phyloP scores from a whole-genome alignment of 306 rosid genomes.

The Inga laurina region DNA sequence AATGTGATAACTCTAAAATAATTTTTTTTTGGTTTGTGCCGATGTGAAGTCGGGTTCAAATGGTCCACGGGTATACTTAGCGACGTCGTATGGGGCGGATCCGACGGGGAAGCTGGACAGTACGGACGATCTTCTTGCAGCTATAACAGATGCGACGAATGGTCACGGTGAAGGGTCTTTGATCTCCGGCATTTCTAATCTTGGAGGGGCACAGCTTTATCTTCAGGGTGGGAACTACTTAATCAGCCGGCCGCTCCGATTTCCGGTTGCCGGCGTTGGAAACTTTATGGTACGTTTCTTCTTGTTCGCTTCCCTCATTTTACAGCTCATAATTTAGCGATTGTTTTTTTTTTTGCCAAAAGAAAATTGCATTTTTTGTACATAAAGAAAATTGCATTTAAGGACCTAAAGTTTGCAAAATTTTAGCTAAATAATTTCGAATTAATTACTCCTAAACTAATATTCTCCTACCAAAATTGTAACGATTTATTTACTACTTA shows the following conservation, averaged over 20 bases:
- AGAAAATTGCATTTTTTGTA: too few relatives aligned
- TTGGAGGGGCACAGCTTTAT: conserved; percentile 73
- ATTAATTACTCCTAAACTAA: background rate
- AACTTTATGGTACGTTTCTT: conserved; percentile 64
- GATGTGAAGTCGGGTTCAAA: conserved; percentile 37
- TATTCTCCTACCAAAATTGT: too few relatives aligned
- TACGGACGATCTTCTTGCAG: conserved; percentile 61
- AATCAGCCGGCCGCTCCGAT: conserved; percentile 57
- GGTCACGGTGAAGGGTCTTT: conserved; percentile 50
- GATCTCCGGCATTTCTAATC: conserved; percentile 59
- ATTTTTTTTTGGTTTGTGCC: background rate
- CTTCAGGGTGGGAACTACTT: conserved; percentile 80
- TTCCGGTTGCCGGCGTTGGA: conserved; percentile 68
- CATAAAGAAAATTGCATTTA: background rate
- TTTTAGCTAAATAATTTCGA: too few relatives aligned
- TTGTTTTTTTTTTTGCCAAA: too few relatives aligned
- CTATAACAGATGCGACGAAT: conserved; percentile 68
- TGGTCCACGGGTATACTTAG: conserved; percentile 53
- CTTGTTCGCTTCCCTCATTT: background rate
- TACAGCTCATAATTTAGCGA: background rate
- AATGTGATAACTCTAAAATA: background rate
- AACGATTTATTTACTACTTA: too few relatives aligned
- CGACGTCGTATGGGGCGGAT: conserved; percentile 82
- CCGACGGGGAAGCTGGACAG: conserved; percentile 82
- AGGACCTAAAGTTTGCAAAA: background rate